Evolutionary conservation across 305 asterid genomes (phyloP), one percentile per base, ranked within the genome.

Genomic region (Solanum hybrid): DNA sequence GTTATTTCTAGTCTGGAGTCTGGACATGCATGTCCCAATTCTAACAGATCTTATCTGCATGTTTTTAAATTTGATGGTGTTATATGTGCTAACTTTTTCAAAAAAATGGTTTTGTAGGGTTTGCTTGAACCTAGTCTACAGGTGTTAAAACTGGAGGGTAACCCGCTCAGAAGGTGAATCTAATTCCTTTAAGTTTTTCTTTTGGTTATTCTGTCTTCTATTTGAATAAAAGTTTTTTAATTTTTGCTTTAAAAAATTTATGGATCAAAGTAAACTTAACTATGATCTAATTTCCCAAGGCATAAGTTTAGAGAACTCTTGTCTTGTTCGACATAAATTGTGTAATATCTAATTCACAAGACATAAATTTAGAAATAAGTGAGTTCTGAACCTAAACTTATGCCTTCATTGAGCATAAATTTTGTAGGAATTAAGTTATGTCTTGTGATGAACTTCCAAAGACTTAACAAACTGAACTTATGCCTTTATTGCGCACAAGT

Each of bases 81-180:
- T 31, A 14, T 69, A 80, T 78, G 26, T 31, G 3, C 88, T 73
- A 90, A 90, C 80, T 86, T 32, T 86, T 84, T 77, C 17, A 14
- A 86, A 77, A 24, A 89, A 38, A 89, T 90, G 69, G 38, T 86
- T 88, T 87, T 92, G 92, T 97, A 97, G 99, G 99, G 99, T 88
- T 92, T 96, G 93, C 98, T 97, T 42, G 99, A 97, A 93, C 91
- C 94, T 91, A 94, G 89, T 91, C 93, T 97, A 89, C 98, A 96
- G 95, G 97, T 96, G 51, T 89, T 97, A 75, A 95, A 91, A 91
- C 93, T 97, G 71, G 99, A 95, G 15, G 99, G 99, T 88, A 97
- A 97, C 91, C 97, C 99, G 75, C 89, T 97, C 90, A 92, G 99
- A 93, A 97, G 99, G 99, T 97, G 94, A 31, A 29, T 82, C 40